phyloP scores from a whole-genome alignment of 345 rosid species.

The Aethionema arabicum region DNA sequence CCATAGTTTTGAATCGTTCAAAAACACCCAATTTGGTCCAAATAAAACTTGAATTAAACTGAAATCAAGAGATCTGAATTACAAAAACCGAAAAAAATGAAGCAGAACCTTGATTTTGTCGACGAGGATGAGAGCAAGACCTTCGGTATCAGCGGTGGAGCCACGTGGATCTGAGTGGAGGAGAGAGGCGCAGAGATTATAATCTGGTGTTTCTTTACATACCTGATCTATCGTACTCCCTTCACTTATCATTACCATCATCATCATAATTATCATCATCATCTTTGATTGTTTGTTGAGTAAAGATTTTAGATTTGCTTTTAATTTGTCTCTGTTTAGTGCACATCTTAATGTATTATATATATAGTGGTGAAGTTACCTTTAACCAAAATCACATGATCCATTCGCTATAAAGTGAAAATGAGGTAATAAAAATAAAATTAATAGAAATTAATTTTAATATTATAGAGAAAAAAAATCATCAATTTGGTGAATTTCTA shows the following conservation, averaged over 20 bases:
- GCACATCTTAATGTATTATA: no score
- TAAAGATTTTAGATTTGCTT: constrained; percentile 3
- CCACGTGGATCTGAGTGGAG: constrained; percentile 48
- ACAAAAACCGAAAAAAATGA: background rate
- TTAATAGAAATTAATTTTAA: no score
- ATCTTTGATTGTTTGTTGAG: constrained; percentile 2
- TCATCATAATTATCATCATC: background rate
- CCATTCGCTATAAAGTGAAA: no score
- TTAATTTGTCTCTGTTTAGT: background rate
- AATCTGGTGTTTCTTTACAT: constrained; percentile 42
- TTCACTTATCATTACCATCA: constrained; percentile 25
- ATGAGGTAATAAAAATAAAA: no score
- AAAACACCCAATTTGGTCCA: no score
- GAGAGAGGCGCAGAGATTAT: constrained; percentile 42
- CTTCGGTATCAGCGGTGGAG: constrained; percentile 39
- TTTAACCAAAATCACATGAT: no score
- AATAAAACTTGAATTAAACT: background rate
- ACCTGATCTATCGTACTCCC: constrained; percentile 31
- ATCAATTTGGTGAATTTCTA: no score
- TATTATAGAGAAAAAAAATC: no score
- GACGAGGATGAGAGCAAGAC: constrained; percentile 41
- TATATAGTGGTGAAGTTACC: no score
- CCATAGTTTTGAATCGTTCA: no score
- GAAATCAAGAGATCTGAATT: constrained; percentile 8
- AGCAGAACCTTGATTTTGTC: constrained; percentile 33